Base-by-base conservation (phyloP, 148 eudicot genomes). In the Agrostemma githago region DNA sequence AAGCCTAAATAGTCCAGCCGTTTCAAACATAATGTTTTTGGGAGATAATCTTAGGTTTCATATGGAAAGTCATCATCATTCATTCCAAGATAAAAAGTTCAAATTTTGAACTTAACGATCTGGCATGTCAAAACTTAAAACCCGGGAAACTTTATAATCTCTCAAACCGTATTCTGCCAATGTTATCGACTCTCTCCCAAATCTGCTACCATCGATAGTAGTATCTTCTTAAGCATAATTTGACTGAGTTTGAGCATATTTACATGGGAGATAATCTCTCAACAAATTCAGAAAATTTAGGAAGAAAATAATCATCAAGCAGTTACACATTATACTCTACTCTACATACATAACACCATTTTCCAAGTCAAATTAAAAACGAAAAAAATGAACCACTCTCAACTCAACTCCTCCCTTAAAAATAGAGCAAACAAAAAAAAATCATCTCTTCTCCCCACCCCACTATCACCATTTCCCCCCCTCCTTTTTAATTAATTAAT, bases 221-320 rank as follows among this genome's bases (percentile, higher is more conserved):
- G 34, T 26, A 26, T 26, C 34, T 26, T 26, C 34, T 26, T 26
- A 26, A 26, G 34, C 34, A 26, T 26, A 26, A 26, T 26, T 61
- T 61, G 64, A 61, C 64, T 61, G 34, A 61, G 64, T 61, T 61
- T n/a, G 8, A 59, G 5, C 20, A 59, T 2, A 2, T n/a, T 59
- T 4, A 59, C 37, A 19, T 8, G 17, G 20, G 65, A 62, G 64
- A 44, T 11, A 41, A 51, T 41, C 48, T n/a, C 63, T 59, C 67
- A 59, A 76, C 67, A 43, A 5, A 68, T 76, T 34, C 58, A 75
- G 73, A 68, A 76, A 58, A 76, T 76, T 5, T 59, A 68, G 78
- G 78, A 68, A 66, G 44, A 76, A 68, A 76, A 68, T 19, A 44
- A 19, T 48, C 54, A 48, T 14, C 14, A 48, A 48, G 19, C 64